Conservation (phyloP, 176 grass and related monocot species). For the Oryza officinalis region DNA sequence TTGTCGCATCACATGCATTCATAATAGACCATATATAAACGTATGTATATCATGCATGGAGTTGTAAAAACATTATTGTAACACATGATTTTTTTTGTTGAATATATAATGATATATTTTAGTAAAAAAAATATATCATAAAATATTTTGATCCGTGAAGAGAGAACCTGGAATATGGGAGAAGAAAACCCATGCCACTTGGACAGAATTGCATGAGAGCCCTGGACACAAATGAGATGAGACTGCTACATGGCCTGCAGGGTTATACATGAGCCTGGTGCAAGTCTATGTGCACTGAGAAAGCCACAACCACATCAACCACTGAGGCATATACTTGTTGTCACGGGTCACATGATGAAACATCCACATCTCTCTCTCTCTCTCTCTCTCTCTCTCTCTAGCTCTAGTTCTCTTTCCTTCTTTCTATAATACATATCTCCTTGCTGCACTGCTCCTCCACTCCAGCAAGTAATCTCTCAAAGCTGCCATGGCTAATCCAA, state of each 20-base stretch:
- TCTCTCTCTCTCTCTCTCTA: background rate
- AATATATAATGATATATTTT: background rate
- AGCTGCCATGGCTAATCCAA: conserved; percentile 37
- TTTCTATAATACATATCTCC: conserved; percentile 22
- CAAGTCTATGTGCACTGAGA: background rate
- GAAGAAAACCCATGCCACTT: background rate
- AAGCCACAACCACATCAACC: background rate
- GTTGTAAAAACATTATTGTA: too few relatives aligned
- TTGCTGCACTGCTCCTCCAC: conserved; percentile 22
- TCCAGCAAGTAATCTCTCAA: conserved; percentile 31
- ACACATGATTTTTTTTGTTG: background rate
- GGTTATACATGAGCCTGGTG: background rate
- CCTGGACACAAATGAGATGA: background rate
- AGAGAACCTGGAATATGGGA: background rate
- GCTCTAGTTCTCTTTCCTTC: background rate
- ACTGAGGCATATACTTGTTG: conserved; percentile 29
- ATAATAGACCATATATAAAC: too few relatives aligned
- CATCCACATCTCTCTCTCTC: background rate
- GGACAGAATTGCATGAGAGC: background rate
- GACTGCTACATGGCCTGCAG: conserved; percentile 16
- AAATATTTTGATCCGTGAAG: background rate
- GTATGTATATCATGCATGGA: too few relatives aligned
- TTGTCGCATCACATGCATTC: background rate
- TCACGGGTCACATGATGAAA: conserved; percentile 30
- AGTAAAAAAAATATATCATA: too few relatives aligned